A percentile compares a stretch with the other conserved stretches of the same genome.
phyloP scores from a whole-genome alignment of 176 grass and related monocot genomes.

The Oryza meridionalis region DNA sequence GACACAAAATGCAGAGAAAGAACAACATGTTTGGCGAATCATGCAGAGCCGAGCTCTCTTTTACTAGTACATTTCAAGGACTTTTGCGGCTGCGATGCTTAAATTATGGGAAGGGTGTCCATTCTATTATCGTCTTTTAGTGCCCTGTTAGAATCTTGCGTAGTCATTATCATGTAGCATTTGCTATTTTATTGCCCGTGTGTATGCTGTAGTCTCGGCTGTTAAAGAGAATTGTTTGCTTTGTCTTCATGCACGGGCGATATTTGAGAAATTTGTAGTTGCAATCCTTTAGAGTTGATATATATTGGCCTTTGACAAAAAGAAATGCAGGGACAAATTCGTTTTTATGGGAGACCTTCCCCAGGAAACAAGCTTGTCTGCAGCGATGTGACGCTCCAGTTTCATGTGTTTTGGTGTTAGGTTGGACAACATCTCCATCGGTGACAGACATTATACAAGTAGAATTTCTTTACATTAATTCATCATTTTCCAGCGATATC shows the following conservation, averaged over 20 bases:
- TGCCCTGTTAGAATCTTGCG: constrained; percentile 1
- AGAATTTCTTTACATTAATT: not conserved
- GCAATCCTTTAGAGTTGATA: not conserved
- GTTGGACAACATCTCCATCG: not conserved
- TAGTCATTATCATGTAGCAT: not conserved
- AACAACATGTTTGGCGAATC: not conserved
- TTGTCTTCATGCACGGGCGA: not conserved
- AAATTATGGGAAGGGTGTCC: constrained; percentile 26
- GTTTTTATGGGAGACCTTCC: constrained; percentile 19
- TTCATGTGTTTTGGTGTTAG: not conserved
- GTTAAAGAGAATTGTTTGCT: not conserved
- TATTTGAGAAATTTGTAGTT: constrained; percentile 2
- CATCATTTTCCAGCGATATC: not conserved
- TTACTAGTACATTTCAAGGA: not conserved
- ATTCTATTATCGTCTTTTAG: constrained; percentile 2
- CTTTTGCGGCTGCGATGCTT: not conserved
- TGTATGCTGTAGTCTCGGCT: not conserved
- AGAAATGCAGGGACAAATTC: not conserved
- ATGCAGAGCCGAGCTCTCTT: not conserved
- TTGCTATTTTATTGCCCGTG: not conserved
- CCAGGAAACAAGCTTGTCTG: constrained; percentile 36
- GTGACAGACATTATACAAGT: too few relatives aligned
- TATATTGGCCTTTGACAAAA: not conserved
- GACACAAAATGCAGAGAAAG: not conserved
- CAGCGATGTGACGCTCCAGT: not conserved